A percentile compares a stretch with the other conserved stretches of the same genome.
phyloP scores from a whole-genome alignment of 176 grass and related monocot species.

The Calamus simplicifolius region DNA sequence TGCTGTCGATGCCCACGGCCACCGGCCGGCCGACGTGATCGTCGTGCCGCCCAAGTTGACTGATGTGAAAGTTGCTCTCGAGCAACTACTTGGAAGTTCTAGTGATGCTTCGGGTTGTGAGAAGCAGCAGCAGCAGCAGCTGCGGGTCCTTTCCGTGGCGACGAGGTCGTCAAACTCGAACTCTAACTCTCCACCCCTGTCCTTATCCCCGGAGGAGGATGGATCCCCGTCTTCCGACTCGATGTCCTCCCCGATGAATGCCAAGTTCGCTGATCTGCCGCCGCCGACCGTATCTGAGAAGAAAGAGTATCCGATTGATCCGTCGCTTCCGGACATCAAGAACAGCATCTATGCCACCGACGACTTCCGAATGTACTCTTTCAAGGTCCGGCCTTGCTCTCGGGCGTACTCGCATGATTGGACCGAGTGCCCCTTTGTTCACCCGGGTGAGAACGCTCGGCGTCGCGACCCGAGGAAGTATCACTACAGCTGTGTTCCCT shows the following conservation, averaged over 20 bases:
- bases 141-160: too few relatives aligned
- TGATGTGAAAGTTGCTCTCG: not conserved
- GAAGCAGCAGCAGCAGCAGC: too few relatives aligned
- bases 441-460: conserved; percentile 94
- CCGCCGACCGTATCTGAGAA: conserved; percentile 14
- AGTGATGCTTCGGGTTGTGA: not conserved
- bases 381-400: conserved; percentile 98
- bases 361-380: conserved; percentile 93
- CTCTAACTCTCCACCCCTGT: conserved; percentile 22
- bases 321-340: conserved; percentile 85
- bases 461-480: conserved; percentile 85
- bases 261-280: conserved; percentile 18
- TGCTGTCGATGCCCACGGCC: conserved; percentile 35
- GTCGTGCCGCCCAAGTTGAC: not conserved
- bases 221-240: conserved; percentile 1
- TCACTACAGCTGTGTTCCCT: conserved; percentile 90
- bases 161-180: not conserved
- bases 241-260: conserved; percentile 18
- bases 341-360: conserved; percentile 82
- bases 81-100: not conserved
- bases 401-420: conserved; percentile 97
- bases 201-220: conserved; percentile 6
- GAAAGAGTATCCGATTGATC: conserved; percentile 93
- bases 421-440: conserved; percentile 98
- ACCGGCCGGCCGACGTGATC: conserved; percentile 44